These are phyloP conservation scores for Strobilomyces confusus DNA, from an alignment of 768 basidiomycete genomes.

Conservation along the genomic window DNA sequence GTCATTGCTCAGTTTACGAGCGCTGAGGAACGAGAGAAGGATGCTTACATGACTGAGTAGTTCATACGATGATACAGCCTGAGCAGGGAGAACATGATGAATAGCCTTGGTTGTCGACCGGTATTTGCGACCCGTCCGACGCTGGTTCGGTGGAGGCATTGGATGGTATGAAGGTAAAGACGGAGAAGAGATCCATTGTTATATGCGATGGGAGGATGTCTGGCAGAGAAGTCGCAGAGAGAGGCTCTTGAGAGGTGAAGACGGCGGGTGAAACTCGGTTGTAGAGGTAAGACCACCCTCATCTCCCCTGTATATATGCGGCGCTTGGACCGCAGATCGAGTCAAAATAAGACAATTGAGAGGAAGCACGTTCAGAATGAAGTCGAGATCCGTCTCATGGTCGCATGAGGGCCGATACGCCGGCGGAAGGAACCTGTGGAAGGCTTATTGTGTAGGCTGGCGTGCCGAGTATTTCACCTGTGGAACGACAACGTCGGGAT, in stretches of 20 bases:
- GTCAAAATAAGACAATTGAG: constrained; percentile 14
- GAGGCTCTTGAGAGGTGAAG: constrained; percentile 1
- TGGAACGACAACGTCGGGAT: neutral
- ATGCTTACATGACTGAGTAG: constrained; percentile 9
- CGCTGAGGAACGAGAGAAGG: neutral
- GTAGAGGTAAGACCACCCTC: neutral
- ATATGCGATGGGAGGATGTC: constrained; percentile 1
- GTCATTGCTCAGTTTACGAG: neutral
- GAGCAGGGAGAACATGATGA: neutral
- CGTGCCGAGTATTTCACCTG: neutral
- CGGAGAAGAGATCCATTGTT: constrained; percentile 19
- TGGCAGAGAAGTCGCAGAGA: constrained; percentile 5
- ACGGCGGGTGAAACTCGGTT: constrained; percentile 3
- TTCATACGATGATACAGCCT: constrained; percentile 19
- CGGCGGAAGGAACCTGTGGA: constrained; percentile 4
- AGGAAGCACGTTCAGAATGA: constrained; percentile 3
- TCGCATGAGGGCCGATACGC: neutral
- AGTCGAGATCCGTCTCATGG: neutral
- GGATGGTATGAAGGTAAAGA: neutral
- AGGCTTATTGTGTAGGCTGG: constrained; percentile 20
- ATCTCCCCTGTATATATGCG: constrained; percentile 12
- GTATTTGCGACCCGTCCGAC: constrained; percentile 6
- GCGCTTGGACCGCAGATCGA: neutral
- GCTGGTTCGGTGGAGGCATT: neutral
- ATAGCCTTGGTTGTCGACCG: constrained; percentile 7